Conservation (phyloP, 202 grass and related monocot species). For the Carex arenaria region DNA sequence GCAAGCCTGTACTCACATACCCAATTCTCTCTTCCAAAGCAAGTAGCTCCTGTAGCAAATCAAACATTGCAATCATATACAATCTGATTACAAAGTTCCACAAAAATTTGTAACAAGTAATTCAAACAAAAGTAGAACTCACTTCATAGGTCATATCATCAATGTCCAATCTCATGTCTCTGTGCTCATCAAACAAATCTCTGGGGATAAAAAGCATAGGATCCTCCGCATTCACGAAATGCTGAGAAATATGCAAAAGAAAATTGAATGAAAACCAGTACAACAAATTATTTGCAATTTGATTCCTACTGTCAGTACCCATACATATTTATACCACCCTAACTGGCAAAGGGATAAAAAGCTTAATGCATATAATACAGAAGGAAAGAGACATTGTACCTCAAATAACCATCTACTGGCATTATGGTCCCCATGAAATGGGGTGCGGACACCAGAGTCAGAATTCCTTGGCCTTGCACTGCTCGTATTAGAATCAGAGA, state of each 20-base stretch:
- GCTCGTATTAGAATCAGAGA: conserved; percentile 38
- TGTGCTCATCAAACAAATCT: conserved; percentile 62
- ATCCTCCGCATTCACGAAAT: conserved; percentile 35
- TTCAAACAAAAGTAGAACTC: conserved; percentile 19
- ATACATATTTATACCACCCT: conserved; percentile 1
- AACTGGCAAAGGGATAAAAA: not conserved
- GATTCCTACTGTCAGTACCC: not conserved
- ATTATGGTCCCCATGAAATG: conserved; percentile 24
- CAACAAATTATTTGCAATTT: not conserved
- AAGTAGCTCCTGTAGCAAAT: conserved; percentile 57
- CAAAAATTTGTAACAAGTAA: not conserved
- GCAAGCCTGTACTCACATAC: conserved; percentile 57
- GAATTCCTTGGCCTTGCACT: conserved; percentile 45
- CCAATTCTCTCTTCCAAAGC: conserved; percentile 83
- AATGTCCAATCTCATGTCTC: conserved; percentile 70
- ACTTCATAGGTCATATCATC: conserved; percentile 96
- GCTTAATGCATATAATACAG: not conserved
- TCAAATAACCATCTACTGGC: conserved; percentile 37
- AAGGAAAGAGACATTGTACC: conserved; percentile 33
- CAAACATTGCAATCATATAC: not conserved
- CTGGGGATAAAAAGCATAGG: conserved; percentile 30
- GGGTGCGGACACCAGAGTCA: conserved; percentile 35
- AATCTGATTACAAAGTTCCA: not conserved
- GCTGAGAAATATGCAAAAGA: conserved; percentile 43
- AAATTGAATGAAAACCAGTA: conserved; percentile 19